Base-by-base conservation (phyloP, 352 stramenopile genomes). In the Pythium aphanidermatum region DNA sequence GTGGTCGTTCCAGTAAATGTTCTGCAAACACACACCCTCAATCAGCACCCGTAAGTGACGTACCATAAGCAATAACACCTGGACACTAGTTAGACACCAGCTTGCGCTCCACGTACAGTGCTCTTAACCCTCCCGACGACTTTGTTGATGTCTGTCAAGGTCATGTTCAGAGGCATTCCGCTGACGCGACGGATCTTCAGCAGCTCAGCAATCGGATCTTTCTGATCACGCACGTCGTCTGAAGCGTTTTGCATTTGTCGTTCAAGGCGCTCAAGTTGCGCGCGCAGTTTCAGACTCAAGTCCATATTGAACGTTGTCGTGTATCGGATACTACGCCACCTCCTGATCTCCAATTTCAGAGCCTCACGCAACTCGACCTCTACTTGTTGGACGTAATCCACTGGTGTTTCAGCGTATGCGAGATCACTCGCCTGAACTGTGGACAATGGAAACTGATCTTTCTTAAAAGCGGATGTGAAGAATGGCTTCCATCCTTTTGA, bases 281-380 rank as follows among this genome's bases (percentile, higher is more conserved):
- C 51, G 5, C 71, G 68, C 19, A 98, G 53, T 46, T 91, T 86
- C n/a, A 87, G 58, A 24, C 72, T 70, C 40, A 89, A 58, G 63
- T 92, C 83, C 51, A 81, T 72, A 35, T 94, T 92, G 53, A 97
- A 97, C 20, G 68, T 81, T 7, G 88, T 97, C 31, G 79, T 80
- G 33, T 63, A 83, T 37, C 78, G 70, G 1, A 63, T 68, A 44
- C 82, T 91, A 37, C 92, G 79, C 92, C 92, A 98, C 30, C 75
- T 71, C 20, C 91, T 72, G n/a, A 97, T 81, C 14, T 79, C 64
- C 34, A 83, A 67, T 39, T 96, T 95, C 26, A 97, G 63, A 5
- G 69, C 63, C 28, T 96, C 81, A 16, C 55, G 62, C 28, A 97
- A 51, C 48, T 97, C 74, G 25, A 37, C 49, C 52, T 96, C 77